These are phyloP conservation scores for Boletus huronensis DNA, from an alignment of 768 basidiomycete species.

Conservation along the genomic window DNA sequence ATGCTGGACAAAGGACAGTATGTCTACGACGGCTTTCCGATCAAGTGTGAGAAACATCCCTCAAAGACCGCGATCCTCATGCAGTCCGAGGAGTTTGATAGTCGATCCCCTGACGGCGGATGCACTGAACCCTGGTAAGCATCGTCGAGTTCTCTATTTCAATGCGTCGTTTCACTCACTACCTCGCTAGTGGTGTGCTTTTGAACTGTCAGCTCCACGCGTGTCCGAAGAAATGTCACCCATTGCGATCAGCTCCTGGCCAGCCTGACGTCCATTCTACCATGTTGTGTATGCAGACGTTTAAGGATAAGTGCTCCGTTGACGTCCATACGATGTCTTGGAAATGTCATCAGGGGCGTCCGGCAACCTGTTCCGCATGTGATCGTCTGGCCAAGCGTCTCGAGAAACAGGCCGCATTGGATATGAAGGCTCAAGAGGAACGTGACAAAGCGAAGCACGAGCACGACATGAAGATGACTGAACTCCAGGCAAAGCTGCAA, in stretches of 20 bases:
- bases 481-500: constrained; percentile 41
- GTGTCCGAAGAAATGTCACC: constrained; percentile 65
- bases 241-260: constrained; percentile 45
- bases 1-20: constrained; percentile 41
- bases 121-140: constrained; percentile 58
- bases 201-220: constrained; percentile 34
- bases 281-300: constrained; percentile 41
- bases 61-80: constrained; percentile 36
- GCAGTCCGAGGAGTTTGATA: constrained; percentile 48
- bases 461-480: constrained; percentile 41
- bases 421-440: constrained; percentile 40
- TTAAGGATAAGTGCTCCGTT: constrained; percentile 38
- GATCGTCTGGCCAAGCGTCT: constrained; percentile 39
- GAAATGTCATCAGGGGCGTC: constrained; percentile 43
- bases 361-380: constrained; percentile 44
- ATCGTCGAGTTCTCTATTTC: neutral
- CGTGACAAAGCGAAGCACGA: constrained; percentile 44
- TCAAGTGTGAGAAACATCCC: constrained; percentile 55
- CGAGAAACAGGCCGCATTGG: constrained; percentile 39
- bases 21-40: constrained; percentile 59
- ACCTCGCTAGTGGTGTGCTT: constrained; percentile 6
- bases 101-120: constrained; percentile 58
- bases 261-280: constrained; percentile 17
- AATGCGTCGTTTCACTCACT: neutral
- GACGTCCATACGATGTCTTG: constrained; percentile 43